phyloP scores from a whole-genome alignment of 2,329 filamentous ascomycete genomes.

The Ceratocystis cacaofunesta region DNA sequence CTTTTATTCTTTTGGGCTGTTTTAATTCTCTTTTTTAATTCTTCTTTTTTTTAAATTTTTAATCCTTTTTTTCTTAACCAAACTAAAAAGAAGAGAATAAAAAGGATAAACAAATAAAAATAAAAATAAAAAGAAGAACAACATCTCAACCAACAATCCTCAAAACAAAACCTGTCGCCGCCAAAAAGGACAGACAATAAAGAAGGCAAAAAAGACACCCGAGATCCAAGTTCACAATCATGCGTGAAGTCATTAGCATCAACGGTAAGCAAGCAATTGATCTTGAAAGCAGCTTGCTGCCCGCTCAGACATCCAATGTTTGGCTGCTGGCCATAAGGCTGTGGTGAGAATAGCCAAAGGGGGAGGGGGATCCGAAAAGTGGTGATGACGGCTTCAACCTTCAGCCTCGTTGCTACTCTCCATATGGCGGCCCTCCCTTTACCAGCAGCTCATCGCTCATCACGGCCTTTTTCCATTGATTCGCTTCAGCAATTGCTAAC shows the following conservation, averaged over 20 bases:
- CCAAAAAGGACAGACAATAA: not conserved
- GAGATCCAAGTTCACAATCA: conserved; percentile 33
- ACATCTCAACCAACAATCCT: not conserved
- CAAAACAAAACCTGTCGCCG: too few species aligned
- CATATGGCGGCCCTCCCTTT: not conserved
- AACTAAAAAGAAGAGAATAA: not conserved
- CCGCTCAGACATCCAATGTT: too few species aligned
- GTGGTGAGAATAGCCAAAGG: too few species aligned
- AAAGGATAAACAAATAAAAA: not conserved
- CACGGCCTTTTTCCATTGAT: not conserved
- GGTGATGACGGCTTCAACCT: too few species aligned
- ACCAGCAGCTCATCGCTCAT: not conserved
- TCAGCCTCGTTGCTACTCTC: not conserved
- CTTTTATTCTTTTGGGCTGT: conserved; percentile 22
- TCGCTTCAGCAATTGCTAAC: not conserved
- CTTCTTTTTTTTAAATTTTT: conserved; percentile 19
- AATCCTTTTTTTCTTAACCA: conserved; percentile 10
- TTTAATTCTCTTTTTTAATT: conserved; percentile 22
- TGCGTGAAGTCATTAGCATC: conserved; percentile 99
- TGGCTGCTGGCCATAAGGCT: too few species aligned
- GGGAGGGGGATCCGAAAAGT: too few species aligned
- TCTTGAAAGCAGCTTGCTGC: too few species aligned
- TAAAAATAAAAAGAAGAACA: not conserved
- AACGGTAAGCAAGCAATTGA: conserved; percentile 55
- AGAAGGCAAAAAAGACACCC: not conserved